Evolutionary conservation across 2,329 filamentous ascomycete species (phyloP), one percentile per base, ranked within the genome.

Genomic region (Leptosphaerulina australis): DNA sequence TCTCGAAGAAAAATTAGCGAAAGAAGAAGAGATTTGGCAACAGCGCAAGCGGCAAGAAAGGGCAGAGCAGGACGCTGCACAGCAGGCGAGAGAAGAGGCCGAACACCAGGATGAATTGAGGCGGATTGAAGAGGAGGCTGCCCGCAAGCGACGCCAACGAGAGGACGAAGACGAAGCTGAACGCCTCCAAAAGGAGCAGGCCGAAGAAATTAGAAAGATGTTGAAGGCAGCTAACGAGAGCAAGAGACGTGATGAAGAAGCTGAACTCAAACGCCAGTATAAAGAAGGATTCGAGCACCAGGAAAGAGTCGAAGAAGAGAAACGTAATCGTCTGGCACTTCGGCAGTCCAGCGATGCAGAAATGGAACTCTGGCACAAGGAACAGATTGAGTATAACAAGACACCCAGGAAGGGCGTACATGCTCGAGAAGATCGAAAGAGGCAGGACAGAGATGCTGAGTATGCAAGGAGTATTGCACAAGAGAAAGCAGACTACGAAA

Each of bases 11-110:
- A 20, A 35, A 11, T 28, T 33, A 15, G 33, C 22, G 9, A 26
- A 26, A 25, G 47, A 45, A 2, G 17, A 30, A 5, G 26, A 45
- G 7, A 14, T 14, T 2, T 15, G 20, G 18, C 36, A 20, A 21
- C 25, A 44, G 17, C 46, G 38, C 9, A 34, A 21, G 20, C 20
- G 30, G 26, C 38, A 24, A 4, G n/a, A 18, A 12, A 20, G 31
- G 17, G 17, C 18, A 5, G 22, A 50, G 2, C 20, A 44, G 12
- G 46, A 48, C 3, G 44, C 44, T 39, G 17, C 43, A 6, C 40
- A 40, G 6, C 48, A 45, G 11, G 46, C 56, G 17, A 50, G 29
- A 5, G 25, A 40, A 11, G 59, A 58, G 34, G 45, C 39, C 20
- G 53, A 50, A 26, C 45, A 49, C 11, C 14, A 29, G 11, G 24